These are phyloP conservation scores for Stipa capillata DNA, from an alignment of 176 grass and related monocot species.

Conservation along the genomic window DNA sequence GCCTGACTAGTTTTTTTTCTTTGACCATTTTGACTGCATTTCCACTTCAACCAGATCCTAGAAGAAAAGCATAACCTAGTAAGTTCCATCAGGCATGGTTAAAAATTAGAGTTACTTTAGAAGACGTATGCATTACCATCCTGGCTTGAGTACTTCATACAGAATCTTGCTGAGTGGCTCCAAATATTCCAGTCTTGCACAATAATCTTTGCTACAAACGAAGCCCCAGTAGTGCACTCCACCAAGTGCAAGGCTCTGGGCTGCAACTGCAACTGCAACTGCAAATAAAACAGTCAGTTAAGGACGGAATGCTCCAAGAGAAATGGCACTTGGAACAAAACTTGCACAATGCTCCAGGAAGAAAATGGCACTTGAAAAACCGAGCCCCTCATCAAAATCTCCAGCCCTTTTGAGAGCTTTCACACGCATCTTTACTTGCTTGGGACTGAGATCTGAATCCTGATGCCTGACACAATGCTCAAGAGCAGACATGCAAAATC, in stretches of 20 bases:
- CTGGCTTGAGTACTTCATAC: neutral
- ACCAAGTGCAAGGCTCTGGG: neutral
- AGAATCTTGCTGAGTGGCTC: neutral
- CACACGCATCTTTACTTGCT: neutral
- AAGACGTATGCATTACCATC: neutral
- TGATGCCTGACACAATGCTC: neutral
- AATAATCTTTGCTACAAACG: neutral
- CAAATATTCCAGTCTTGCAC: conserved; percentile 8
- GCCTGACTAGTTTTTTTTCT: too few species aligned
- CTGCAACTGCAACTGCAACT: too few species aligned
- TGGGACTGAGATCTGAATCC: neutral
- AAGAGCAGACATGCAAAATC: neutral
- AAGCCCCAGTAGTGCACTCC: neutral
- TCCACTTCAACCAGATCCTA: neutral
- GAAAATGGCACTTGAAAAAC: neutral
- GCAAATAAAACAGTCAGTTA: neutral
- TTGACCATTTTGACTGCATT: neutral
- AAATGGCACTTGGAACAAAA: too few species aligned
- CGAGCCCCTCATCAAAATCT: neutral
- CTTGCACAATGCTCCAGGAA: neutral
- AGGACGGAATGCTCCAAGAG: too few species aligned
- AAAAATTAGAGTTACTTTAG: too few species aligned
- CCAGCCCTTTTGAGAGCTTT: neutral
- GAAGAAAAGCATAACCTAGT: neutral
- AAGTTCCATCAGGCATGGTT: neutral